A percentile compares a stretch with the other conserved stretches of the same genome.
These are phyloP conservation scores for Eimeria acervulina DNA, from an alignment of 169 alveolate genomes.

Conservation along the genomic window DNA sequence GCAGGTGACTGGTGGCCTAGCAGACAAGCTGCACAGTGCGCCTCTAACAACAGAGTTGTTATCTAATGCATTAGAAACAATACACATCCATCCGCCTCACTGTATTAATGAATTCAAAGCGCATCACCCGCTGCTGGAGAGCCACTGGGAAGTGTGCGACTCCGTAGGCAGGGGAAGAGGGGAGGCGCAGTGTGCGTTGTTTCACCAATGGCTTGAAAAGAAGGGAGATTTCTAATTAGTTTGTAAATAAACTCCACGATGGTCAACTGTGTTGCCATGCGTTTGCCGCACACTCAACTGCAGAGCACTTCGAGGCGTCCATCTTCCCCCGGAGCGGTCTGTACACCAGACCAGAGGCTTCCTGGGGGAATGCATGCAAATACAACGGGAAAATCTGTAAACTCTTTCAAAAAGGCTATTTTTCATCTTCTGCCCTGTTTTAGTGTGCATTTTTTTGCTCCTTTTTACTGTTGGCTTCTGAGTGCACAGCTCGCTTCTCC, in stretches of 20 bases:
- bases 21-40: neutral
- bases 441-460: neutral
- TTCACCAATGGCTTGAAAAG: neutral
- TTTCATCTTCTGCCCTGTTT: neutral
- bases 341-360: conserved; percentile 52
- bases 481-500: neutral
- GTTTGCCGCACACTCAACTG: neutral
- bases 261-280: neutral
- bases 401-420: neutral
- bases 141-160: neutral
- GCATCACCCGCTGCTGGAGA: neutral
- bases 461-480: neutral
- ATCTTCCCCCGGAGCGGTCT: conserved; percentile 24
- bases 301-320: neutral
- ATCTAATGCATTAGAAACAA: neutral
- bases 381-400: neutral
- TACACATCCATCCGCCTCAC: neutral
- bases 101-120: neutral
- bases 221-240: neutral
- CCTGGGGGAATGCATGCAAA: conserved; percentile 25
- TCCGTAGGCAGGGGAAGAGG: neutral
- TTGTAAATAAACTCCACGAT: neutral
- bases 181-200: neutral
- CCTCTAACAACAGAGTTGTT: neutral
- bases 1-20: neutral